Percentiles rank a stretch among this genome's conserved stretches.
phyloP scores from a whole-genome alignment of 2,329 filamentous ascomycete genomes.

The Celoporthe dispersa region DNA sequence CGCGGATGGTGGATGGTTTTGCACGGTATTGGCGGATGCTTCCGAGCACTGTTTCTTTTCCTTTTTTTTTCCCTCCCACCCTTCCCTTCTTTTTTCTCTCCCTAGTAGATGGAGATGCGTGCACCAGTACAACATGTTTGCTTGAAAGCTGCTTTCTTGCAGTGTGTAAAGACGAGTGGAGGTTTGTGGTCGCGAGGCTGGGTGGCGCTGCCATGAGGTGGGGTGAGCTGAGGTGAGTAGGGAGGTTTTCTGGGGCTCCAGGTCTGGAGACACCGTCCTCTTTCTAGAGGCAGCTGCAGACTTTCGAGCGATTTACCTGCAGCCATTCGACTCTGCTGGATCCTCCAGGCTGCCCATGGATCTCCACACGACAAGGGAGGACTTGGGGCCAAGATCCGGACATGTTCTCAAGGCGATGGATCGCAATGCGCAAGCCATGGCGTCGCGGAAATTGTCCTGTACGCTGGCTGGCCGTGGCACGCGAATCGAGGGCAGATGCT shows the following conservation, averaged over 20 bases:
- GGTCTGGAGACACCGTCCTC: not conserved
- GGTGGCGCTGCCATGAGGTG: not conserved
- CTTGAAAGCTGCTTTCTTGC: too few species aligned
- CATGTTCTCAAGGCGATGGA: not conserved
- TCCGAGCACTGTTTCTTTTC: not conserved
- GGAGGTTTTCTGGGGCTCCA: not conserved
- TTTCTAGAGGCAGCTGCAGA: not conserved
- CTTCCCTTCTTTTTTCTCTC: not conserved
- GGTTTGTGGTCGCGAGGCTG: too few species aligned
- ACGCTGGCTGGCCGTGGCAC: not conserved
- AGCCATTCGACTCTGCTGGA: not conserved
- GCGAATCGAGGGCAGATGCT: not conserved
- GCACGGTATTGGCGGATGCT: too few species aligned
- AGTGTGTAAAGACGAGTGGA: too few species aligned
- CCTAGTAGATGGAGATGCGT: too few species aligned
- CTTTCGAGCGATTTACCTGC: not conserved
- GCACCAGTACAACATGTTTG: too few species aligned
- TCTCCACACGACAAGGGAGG: not conserved
- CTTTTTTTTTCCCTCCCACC: not conserved
- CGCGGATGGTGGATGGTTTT: too few species aligned
- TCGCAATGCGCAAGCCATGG: not conserved
- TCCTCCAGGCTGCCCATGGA: not conserved
- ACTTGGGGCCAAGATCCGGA: not conserved
- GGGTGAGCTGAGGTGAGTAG: not conserved
- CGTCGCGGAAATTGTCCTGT: not conserved